These are phyloP conservation scores for Paracorniculantispora psalliotae DNA, from an alignment of 2,329 filamentous ascomycete species.

Conservation along the genomic window DNA sequence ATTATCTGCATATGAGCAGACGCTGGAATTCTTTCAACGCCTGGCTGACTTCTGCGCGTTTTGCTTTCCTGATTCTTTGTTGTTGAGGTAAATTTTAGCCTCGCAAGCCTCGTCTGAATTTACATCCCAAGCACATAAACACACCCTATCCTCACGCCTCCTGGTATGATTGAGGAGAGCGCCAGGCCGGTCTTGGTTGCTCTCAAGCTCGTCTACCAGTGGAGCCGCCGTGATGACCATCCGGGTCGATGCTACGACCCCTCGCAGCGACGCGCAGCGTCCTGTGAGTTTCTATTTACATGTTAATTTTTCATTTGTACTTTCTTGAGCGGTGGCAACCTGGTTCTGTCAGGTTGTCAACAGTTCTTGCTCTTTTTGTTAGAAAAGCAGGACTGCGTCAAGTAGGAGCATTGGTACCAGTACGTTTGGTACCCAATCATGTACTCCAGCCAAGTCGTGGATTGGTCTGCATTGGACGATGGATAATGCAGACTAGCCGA, in stretches of 20 bases:
- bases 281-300: constrained; percentile 18
- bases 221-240: constrained; percentile 29
- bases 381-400: neutral
- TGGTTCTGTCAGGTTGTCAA: neutral
- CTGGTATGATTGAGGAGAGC: constrained; percentile 25
- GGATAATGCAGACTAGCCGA: constrained; percentile 19
- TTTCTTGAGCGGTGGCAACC: constrained; percentile 22
- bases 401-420: constrained; percentile 4
- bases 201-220: constrained; percentile 13
- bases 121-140: constrained; percentile 12
- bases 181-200: constrained; percentile 43
- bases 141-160: constrained; percentile 21
- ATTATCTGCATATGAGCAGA: constrained; percentile 17
- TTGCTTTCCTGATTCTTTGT: constrained; percentile 23
- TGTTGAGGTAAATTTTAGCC: constrained; percentile 19
- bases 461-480: constrained; percentile 8
- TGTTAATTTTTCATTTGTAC: constrained; percentile 27
- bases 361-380: neutral
- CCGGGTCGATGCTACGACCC: constrained; percentile 52
- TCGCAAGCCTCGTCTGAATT: constrained; percentile 23
- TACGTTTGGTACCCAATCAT: constrained; percentile 2
- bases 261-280: constrained; percentile 27
- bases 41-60: constrained; percentile 20
- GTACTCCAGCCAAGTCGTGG: constrained; percentile 1
- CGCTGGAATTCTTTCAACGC: constrained; percentile 20